phyloP scores from a whole-genome alignment of 148 eudicot genomes.

The Rhododendron molle region DNA sequence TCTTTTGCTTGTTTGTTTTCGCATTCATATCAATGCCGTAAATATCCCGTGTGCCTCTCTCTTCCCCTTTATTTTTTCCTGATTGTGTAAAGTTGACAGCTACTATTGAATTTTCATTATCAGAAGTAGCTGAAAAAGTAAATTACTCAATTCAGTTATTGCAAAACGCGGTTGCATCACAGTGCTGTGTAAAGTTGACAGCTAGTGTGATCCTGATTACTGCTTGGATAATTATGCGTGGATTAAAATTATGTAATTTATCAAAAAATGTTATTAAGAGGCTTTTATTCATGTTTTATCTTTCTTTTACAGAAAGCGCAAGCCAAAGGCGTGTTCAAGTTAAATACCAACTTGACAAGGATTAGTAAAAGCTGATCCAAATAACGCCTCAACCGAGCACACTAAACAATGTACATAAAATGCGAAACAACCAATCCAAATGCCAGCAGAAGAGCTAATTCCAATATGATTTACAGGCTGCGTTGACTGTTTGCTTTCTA shows the following conservation, averaged over 20 bases:
- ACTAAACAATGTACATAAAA: neutral
- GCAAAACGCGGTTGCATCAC: neutral
- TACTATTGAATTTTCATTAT: neutral
- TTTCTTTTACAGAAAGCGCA: neutral
- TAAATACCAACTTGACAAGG: neutral
- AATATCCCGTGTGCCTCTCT: slow-evolving; percentile 1
- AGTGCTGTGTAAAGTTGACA: neutral
- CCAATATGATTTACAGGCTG: neutral
- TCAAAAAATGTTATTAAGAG: neutral
- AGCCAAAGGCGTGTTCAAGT: neutral
- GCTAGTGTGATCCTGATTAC: neutral
- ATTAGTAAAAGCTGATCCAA: neutral
- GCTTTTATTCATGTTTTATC: neutral
- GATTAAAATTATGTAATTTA: neutral
- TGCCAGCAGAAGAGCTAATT: neutral
- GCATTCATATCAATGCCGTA: neutral
- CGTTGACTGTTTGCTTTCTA: neutral
- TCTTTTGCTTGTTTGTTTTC: neutral
- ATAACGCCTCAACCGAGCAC: neutral
- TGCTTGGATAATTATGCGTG: neutral
- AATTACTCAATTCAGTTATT: neutral
- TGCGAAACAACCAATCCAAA: neutral
- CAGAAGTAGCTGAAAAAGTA: neutral
- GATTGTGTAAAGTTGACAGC: slow-evolving; percentile 3
- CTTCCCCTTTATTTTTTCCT: neutral